phyloP scores from a whole-genome alignment of 345 rosid species.

The Citrus unshiu region DNA sequence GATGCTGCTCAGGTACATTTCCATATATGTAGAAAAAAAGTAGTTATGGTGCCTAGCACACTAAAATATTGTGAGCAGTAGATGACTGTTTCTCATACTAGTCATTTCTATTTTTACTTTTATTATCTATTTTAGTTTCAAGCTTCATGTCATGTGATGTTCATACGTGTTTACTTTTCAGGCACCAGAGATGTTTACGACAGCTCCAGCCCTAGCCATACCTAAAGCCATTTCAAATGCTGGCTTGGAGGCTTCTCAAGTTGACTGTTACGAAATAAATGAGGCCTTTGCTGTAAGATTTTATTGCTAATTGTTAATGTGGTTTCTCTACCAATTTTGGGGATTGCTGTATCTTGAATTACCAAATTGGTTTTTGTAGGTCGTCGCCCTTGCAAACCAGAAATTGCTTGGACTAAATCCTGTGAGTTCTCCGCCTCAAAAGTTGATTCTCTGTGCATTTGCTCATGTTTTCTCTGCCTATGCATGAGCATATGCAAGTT shows the following conservation, averaged over 20 bases:
- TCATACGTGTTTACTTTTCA: constrained; percentile 33
- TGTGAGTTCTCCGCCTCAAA: constrained; percentile 41
- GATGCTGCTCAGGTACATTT: constrained; percentile 95
- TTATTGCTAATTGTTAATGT: neutral
- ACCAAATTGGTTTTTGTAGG: constrained; percentile 39
- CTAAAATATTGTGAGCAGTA: neutral
- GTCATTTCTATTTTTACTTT: neutral
- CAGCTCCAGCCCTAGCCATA: constrained; percentile 93
- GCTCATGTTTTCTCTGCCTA: neutral
- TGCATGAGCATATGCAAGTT: neutral
- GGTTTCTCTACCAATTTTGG: neutral
- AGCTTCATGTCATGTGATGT: constrained; percentile 10
- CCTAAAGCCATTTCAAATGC: constrained; percentile 91
- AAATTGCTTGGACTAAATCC: constrained; percentile 74
- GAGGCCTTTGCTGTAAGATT: constrained; percentile 94
- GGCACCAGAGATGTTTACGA: constrained; percentile 94
- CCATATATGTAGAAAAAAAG: neutral
- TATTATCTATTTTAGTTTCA: neutral
- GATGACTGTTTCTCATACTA: neutral
- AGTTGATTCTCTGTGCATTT: neutral
- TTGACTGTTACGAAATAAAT: constrained; percentile 91
- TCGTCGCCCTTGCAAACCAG: constrained; percentile 90
- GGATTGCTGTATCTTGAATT: constrained; percentile 2
- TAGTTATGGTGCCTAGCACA: neutral
- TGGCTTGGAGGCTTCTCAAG: constrained; percentile 73